These are phyloP conservation scores for Phlebopus sp. DNA, from an alignment of 1,284 basidiomycete species.

Conservation along the genomic window DNA sequence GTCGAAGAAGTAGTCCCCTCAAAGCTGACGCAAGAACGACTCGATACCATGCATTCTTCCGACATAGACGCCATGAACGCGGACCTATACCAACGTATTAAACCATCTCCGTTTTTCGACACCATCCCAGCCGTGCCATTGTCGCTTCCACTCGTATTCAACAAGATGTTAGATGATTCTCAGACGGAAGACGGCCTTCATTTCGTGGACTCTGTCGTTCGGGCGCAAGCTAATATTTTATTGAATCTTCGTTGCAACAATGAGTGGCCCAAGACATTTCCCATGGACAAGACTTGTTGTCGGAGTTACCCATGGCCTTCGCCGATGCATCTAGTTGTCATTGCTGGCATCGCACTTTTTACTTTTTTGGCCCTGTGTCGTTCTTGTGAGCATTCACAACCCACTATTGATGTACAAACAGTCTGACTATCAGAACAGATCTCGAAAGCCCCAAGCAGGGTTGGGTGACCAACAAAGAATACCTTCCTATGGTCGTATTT, in stretches of 20 bases:
- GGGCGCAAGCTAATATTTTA: constrained; percentile 73
- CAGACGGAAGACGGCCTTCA: constrained; percentile 84
- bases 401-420: background rate
- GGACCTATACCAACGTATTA: constrained; percentile 70
- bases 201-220: constrained; percentile 63
- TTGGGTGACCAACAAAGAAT: constrained; percentile 23
- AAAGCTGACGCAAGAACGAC: constrained; percentile 63
- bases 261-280: constrained; percentile 62
- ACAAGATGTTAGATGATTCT: constrained; percentile 67
- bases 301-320: constrained; percentile 69
- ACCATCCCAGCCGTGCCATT: constrained; percentile 39
- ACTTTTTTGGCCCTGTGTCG: constrained; percentile 13
- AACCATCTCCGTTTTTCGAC: constrained; percentile 35
- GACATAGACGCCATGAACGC: constrained; percentile 90
- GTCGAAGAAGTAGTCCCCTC: constrained; percentile 62
- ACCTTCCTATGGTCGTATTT: constrained; percentile 55
- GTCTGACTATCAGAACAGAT: constrained; percentile 24
- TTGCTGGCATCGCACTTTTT: constrained; percentile 37
- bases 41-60: constrained; percentile 63
- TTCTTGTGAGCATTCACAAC: constrained; percentile 18
- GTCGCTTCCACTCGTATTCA: constrained; percentile 73
- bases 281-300: constrained; percentile 83
- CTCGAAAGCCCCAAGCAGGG: constrained; percentile 25
- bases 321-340: constrained; percentile 56
- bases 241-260: constrained; percentile 85